Base-by-base conservation (phyloP, 768 basidiomycete genomes). In the Kwoniella botswanensis region DNA sequence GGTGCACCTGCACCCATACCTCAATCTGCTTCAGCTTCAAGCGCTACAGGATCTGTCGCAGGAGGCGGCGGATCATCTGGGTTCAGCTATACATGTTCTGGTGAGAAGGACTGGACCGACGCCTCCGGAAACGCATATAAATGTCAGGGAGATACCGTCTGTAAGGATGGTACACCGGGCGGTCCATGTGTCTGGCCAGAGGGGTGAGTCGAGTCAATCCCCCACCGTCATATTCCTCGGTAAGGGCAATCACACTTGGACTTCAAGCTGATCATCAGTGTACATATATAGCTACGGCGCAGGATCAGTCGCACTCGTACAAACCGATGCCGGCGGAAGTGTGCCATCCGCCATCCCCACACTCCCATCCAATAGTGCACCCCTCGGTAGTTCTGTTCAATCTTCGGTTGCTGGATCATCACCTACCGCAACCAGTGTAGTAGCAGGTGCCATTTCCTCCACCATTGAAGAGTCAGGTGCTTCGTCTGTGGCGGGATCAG, bases 81-180 rank as follows among this genome's bases (percentile, higher is more conserved):
- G 26, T 58, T 58, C 57, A 44, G 29, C 52, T 69, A 69, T 21
- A 69, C 61, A 18, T 69, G 68, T 44, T 35, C 62, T 53, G 18
- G 53, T 4, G 62, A 63, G 17, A 55, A 26, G 13, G 24, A 26
- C 4, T 69, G 35, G 18, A 46, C 43, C 5, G 68, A 69, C 42
- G 15, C 41, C 11, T 56, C 43, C 17, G 55, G 60, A 1, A 68
- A 53, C 52, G 46, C n/a, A 12, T 11, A 42, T 0, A 21, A n/a
- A 10, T 69, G 68, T 41, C 35, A 15, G 15, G 61, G 22, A 0
- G 68, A 46, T 10, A 69, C 68, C 1, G 61, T 69, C 5, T 69
- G 68, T 26, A 63, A 63, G 42, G 54, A 59, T 12, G 68, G 68
- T 29, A 54, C 18, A 13, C 7, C 11, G 13, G 67, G 67, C 21